These are phyloP conservation scores for Flaveria bidentis DNA, from an alignment of 129 eudicot species.

Conservation along the genomic window DNA sequence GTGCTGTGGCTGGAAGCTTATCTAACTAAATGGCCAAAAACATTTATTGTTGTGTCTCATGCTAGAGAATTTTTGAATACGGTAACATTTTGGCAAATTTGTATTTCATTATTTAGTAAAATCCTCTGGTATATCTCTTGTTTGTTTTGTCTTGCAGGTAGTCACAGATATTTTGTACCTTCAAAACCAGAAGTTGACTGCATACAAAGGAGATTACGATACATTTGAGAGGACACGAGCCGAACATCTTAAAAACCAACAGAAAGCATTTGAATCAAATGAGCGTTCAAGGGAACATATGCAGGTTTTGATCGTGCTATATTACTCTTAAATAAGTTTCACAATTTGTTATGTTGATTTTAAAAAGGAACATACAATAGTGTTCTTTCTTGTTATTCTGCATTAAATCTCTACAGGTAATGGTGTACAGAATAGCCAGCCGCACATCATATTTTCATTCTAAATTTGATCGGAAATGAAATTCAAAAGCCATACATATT, in stretches of 20 bases:
- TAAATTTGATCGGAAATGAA: background rate
- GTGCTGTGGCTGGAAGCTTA: constrained; percentile 95
- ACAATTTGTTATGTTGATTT: constrained; percentile 14
- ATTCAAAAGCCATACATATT: background rate
- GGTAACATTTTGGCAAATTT: constrained; percentile 41
- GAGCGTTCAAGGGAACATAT: constrained; percentile 91
- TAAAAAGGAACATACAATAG: constrained; percentile 6
- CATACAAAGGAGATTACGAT: constrained; percentile 91
- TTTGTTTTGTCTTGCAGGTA: constrained; percentile 50
- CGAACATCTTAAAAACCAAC: constrained; percentile 79
- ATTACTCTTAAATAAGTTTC: background rate
- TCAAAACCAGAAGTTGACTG: constrained; percentile 76
- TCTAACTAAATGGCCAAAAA: constrained; percentile 97
- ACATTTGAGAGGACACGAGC: constrained; percentile 95
- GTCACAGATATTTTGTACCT: constrained; percentile 95
- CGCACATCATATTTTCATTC: background rate
- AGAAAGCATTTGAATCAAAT: constrained; percentile 90
- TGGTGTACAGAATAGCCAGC: background rate
- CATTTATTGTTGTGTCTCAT: constrained; percentile 98
- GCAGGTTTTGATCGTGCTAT: constrained; percentile 63
- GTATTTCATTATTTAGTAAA: background rate
- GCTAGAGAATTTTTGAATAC: constrained; percentile 96
- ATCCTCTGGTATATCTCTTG: background rate
- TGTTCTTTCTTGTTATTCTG: constrained; percentile 15
- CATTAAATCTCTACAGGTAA: constrained; percentile 12